phyloP scores from a whole-genome alignment of 2,329 filamentous ascomycete genomes.

The Teratosphaeriaceae sp. region DNA sequence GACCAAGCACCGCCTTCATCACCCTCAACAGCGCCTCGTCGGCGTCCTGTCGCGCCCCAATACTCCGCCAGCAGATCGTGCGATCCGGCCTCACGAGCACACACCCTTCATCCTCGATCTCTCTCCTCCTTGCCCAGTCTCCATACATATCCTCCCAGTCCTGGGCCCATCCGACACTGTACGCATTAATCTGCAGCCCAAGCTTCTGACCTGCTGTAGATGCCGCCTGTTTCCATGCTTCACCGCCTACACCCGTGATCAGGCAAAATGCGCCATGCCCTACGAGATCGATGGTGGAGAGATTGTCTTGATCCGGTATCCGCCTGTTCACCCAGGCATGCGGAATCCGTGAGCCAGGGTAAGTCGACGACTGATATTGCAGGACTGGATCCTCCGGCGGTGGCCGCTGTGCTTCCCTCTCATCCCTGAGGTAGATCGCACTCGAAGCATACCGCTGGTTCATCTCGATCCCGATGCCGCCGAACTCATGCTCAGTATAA shows the following conservation, averaged over 20 bases:
- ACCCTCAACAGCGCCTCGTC: slow-evolving; percentile 17
- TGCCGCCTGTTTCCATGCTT: slow-evolving; percentile 48
- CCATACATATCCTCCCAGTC: slow-evolving; percentile 58
- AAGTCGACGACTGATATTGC: slow-evolving; percentile 37
- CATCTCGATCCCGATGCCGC: slow-evolving; percentile 54
- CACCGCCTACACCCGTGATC: slow-evolving; percentile 47
- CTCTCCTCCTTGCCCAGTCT: slow-evolving; percentile 50
- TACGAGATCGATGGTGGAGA: slow-evolving; percentile 55
- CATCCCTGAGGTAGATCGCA: slow-evolving; percentile 30
- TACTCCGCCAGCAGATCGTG: slow-evolving; percentile 50
- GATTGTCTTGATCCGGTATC: slow-evolving; percentile 35
- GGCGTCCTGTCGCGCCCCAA: slow-evolving; percentile 20
- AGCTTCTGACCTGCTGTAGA: slow-evolving; percentile 31
- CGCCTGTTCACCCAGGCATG: slow-evolving; percentile 56
- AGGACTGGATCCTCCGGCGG: slow-evolving; percentile 21
- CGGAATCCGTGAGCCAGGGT: slow-evolving; percentile 53
- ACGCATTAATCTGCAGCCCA: slow-evolving; percentile 42
- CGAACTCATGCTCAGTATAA: slow-evolving; percentile 36
- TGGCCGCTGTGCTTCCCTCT: slow-evolving; percentile 17
- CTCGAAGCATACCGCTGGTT: slow-evolving; percentile 47
- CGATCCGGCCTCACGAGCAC: slow-evolving; percentile 54
- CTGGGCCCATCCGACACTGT: slow-evolving; percentile 51
- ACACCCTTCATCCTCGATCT: slow-evolving; percentile 52
- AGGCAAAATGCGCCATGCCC: slow-evolving; percentile 46
- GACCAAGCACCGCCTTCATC: slow-evolving; percentile 21